Base-by-base conservation (phyloP, 2,329 filamentous ascomycete species). In the Sclerotinia glacialis region DNA sequence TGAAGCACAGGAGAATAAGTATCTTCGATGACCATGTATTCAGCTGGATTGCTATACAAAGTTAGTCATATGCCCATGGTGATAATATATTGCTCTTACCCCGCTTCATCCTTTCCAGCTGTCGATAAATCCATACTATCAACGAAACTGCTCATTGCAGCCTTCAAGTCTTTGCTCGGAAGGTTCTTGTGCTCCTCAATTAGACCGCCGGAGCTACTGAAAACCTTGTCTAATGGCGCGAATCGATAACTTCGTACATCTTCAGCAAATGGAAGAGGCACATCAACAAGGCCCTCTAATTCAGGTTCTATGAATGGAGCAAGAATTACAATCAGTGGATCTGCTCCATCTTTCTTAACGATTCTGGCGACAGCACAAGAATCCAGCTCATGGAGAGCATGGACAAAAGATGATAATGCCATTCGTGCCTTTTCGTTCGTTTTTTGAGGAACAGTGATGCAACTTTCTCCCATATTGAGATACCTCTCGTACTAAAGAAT, bases 171-270 rank as follows among this genome's bases (percentile, higher is more conserved):
- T 2, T 90, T 83, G 12, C 82, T 88, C 0, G 95, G 95, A 2
- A 99, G 81, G 68, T 96, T 88, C 46, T 92, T 89, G 71, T 99
- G 93, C 72, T 94, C 88, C 14, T 86, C 91, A 59, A 97, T 80
- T 11, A 85, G 84, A 70, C 91, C 90, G 0, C 94, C 94, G 14
- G 88, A 92, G n/a, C 96, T 84, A 0, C 93, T 97, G 68, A 97
- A 80, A 37, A 98, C 89, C 69, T 86, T 90, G 76, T 97, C 93
- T 14, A 99, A 80, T 0, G 94, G 92, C 7, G 95, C 93, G 71
- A 99, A 99, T 67, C 88, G 89, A 77, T 97, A 98, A n/a, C 84
- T 84, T 46, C 95, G 86, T 58, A 97, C 83, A 75, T 99, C 95
- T 80, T 99, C 95, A 2, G 92, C 89, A 74, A 97, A 99, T 0